Evolutionary conservation across 495 filamentous ascomycete species (phyloP), one percentile per base, ranked within the genome.

Genomic region (Neurospora sp.): DNA sequence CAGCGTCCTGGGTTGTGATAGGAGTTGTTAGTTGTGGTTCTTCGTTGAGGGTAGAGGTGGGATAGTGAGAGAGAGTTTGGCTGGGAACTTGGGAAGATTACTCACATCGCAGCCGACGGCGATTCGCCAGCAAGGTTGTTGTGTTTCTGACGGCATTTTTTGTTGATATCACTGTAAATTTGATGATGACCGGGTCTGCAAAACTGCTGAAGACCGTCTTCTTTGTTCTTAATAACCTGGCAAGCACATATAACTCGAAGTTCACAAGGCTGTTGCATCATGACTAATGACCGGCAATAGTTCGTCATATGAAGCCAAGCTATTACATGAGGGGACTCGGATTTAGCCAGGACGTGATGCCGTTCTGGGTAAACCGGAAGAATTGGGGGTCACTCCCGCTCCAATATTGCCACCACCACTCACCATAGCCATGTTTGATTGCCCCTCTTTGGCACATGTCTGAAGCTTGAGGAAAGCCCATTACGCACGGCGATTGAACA

Each of bases 1-100:
- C 93, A 78, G 93, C 93, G 71, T 93, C 90, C 85, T 94, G 71
- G 40, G 31, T n/a, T 45, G 9, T 3, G 48, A 16, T 70, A 4
- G 18, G 22, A 71, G 12, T 39, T 39, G 38, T 80, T 74, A 79
- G 79, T 31, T 44, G 74, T 16, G 10, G 9, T 37, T 20, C 39
- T 14, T 53, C 12, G n/a, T 8, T 39, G 59, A 20, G 14, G 48
- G 38, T 7, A 42, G 41, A 70, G 61, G 42, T 37, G 38, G 38
- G 44, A 44, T 70, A 53, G 40, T 44, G 27, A 61, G 40, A 70
- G 37, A 31, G 70, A 39, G n/a, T 40, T 31, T 69, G 59, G 71
- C 22, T 27, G 22, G 22, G 22, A 27, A 71, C 5, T n/a, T 44
- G 70, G 35, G 71, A 71, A 76, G 79, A 65, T 68, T 78, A 82